Conservation (phyloP, 2,329 filamentous ascomycete species). For the Colletotrichum cereale region DNA sequence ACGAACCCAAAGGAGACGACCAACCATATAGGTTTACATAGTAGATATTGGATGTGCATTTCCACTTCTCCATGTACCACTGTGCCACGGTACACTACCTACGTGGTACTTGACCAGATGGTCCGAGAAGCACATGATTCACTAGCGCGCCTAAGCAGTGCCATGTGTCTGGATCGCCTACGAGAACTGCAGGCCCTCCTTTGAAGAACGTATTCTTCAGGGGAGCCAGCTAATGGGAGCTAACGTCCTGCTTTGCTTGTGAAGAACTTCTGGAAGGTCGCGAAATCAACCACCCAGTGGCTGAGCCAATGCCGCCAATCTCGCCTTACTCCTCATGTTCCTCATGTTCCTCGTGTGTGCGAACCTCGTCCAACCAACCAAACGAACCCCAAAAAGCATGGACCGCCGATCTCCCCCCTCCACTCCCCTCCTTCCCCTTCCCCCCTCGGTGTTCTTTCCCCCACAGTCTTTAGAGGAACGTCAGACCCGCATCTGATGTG, state of each 20-base stretch:
- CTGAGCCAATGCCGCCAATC: not conserved
- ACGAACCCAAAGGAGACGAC: not conserved
- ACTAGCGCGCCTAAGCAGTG: conserved; percentile 1
- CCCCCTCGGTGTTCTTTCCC: conserved; percentile 14
- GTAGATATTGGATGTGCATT: not conserved
- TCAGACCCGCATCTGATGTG: conserved; percentile 15
- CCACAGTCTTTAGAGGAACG: conserved; percentile 7
- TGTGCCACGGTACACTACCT: not conserved
- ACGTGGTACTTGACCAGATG: not conserved
- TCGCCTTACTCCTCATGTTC: not conserved
- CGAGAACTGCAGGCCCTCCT: not conserved
- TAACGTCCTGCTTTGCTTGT: not conserved
- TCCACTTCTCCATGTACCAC: not conserved
- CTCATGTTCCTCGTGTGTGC: not conserved
- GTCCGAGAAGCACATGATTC: conserved; percentile 7
- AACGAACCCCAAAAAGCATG: conserved; percentile 24
- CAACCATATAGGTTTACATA: not conserved
- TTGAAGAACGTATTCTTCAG: not conserved
- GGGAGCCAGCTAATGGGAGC: not conserved
- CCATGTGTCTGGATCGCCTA: conserved; percentile 10
- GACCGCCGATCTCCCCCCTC: conserved; percentile 35
- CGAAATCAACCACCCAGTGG: conserved; percentile 1
- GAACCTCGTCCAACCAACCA: conserved; percentile 1
- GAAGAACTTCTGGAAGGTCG: not conserved
- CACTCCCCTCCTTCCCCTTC: not conserved